A percentile compares a stretch with the other conserved stretches of the same genome.
Evolutionary conservation across 1,284 basidiomycete genomes (phyloP).

Genomic region (Stygiomarasmius scandens): DNA sequence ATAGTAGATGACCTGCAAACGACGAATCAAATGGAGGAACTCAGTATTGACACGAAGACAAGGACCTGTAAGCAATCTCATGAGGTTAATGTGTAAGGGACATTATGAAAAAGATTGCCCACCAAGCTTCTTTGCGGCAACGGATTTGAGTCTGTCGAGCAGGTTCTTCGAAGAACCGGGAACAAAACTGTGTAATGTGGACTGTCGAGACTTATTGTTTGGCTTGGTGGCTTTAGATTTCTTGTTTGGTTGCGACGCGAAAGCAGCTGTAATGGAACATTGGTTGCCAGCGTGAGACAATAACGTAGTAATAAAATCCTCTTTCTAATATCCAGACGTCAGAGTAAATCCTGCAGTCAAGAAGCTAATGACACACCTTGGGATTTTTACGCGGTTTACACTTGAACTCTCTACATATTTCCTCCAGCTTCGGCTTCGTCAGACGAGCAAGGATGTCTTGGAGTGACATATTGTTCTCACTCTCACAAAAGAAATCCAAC

Average conservation of each 20-base stretch:
- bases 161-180: constrained; percentile 36
- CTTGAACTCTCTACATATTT: constrained; percentile 64
- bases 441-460: constrained; percentile 64
- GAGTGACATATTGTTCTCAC: constrained; percentile 53
- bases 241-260: constrained; percentile 16
- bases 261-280: constrained; percentile 32
- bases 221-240: constrained; percentile 22
- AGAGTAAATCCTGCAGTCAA: background rate
- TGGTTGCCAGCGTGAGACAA: constrained; percentile 42
- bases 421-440: constrained; percentile 61
- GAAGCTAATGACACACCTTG: constrained; percentile 37
- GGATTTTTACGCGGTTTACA: constrained; percentile 38
- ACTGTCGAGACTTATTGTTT: constrained; percentile 33
- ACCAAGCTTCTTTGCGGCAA: constrained; percentile 54
- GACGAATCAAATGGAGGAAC: constrained; percentile 4
- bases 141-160: constrained; percentile 47
- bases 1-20: constrained; percentile 12
- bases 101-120: constrained; percentile 17
- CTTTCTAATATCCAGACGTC: constrained; percentile 45
- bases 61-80: background rate
- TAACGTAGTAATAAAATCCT: constrained; percentile 58
- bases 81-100: background rate
- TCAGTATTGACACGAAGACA: constrained; percentile 8
- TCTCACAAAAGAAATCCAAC: constrained; percentile 52
- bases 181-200: constrained; percentile 30